Conservation (phyloP, 2,329 filamentous ascomycete species). For the Aureobasidium sp. region DNA sequence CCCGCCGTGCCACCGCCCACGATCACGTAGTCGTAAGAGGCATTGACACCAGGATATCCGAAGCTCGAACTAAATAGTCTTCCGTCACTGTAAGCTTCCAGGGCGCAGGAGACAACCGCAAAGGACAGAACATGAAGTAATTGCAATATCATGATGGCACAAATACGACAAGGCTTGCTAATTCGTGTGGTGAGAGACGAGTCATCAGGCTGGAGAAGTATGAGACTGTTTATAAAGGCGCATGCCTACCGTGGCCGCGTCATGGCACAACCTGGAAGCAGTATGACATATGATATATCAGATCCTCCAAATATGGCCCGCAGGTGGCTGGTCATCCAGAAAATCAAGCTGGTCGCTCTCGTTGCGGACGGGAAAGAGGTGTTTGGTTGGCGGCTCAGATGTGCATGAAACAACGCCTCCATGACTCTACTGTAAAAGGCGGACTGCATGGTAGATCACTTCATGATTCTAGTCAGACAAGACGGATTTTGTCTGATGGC, state of each 20-base stretch:
- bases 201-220: background rate
- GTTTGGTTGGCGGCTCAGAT: too few relatives aligned
- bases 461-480: background rate
- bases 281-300: background rate
- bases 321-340: too few relatives aligned
- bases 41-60: background rate
- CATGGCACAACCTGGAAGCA: background rate
- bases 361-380: too few relatives aligned
- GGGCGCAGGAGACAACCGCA: background rate
- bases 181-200: background rate
- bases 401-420: too few relatives aligned
- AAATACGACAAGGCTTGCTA: background rate
- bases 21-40: conserved; percentile 21
- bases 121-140: background rate
- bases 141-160: background rate
- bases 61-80: background rate
- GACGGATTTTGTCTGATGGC: background rate
- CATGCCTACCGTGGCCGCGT: background rate
- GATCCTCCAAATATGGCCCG: background rate
- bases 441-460: background rate
- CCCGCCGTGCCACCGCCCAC: conserved; percentile 20
- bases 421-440: background rate
- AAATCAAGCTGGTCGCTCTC: too few relatives aligned
- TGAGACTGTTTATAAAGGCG: background rate
- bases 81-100: background rate